Percentiles rank a stretch among this genome's conserved stretches.
phyloP scores from a whole-genome alignment of 1,284 basidiomycete species.

The Rhodotorula sp. region DNA sequence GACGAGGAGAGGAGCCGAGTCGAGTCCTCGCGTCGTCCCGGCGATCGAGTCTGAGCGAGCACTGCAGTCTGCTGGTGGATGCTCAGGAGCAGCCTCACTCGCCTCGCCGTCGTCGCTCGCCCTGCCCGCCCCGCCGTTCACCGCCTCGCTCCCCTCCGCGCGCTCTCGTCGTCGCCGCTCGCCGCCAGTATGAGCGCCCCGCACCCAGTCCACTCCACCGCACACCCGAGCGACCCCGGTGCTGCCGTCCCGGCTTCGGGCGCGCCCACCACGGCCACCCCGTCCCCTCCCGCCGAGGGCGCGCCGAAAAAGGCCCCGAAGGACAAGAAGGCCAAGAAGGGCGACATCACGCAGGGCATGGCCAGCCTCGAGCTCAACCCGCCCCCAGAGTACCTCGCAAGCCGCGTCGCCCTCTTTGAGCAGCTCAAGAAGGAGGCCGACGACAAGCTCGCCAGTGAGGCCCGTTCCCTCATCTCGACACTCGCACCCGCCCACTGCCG shows the following conservation, averaged over 20 bases:
- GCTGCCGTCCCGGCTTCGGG: not conserved
- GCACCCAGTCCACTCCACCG: constrained; percentile 52
- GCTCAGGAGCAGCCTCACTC: constrained; percentile 15
- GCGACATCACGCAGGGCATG: constrained; percentile 42
- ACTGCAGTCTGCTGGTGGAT: constrained; percentile 10
- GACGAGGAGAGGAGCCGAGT: not conserved
- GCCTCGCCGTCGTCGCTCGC: not conserved
- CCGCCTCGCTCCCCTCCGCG: not conserved
- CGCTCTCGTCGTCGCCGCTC: constrained; percentile 3
- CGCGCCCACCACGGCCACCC: constrained; percentile 7
- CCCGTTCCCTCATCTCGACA: not conserved
- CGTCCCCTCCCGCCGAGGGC: not conserved
- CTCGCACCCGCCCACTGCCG: not conserved
- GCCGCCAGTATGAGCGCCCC: constrained; percentile 42
- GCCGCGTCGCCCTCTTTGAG: constrained; percentile 88
- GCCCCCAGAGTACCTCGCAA: constrained; percentile 81
- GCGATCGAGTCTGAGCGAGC: not conserved
- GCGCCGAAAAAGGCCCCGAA: constrained; percentile 32
- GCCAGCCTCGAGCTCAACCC: constrained; percentile 67
- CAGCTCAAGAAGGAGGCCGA: constrained; percentile 84
- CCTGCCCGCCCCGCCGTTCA: not conserved
- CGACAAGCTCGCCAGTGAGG: constrained; percentile 71
- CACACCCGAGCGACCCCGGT: constrained; percentile 45
- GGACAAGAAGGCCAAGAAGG: constrained; percentile 42
- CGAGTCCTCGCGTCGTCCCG: not conserved